Conservation (phyloP, 1,284 basidiomycete species). For the Ganoderma sinense region DNA sequence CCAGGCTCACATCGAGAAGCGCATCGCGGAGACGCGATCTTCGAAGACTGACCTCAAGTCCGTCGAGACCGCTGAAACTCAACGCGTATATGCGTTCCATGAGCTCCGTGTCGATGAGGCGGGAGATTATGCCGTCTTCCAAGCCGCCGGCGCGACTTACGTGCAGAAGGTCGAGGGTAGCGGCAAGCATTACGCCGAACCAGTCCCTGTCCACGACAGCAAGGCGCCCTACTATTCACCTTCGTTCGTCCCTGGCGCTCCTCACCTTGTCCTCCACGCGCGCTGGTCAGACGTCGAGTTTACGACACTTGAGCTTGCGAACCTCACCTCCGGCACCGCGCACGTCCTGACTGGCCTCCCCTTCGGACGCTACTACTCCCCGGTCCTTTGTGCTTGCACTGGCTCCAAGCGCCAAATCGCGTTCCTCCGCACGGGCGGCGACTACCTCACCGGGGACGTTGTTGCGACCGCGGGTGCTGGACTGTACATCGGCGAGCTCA, state of each 20-base stretch:
- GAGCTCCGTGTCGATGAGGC: conserved; percentile 61
- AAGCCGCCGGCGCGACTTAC: conserved; percentile 61
- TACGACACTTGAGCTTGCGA: conserved; percentile 69
- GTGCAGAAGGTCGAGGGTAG: conserved; percentile 50
- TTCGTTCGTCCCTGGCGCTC: conserved; percentile 58
- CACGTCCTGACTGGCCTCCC: conserved; percentile 64
- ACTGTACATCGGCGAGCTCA: conserved; percentile 67
- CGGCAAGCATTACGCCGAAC: conserved; percentile 34
- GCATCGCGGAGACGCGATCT: conserved; percentile 64
- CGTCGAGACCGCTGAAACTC: conserved; percentile 60
- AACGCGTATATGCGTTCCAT: conserved; percentile 66
- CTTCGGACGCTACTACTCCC: conserved; percentile 68
- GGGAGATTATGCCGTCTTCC: conserved; percentile 61
- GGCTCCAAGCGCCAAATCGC: conserved; percentile 58
- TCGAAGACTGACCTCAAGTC: conserved; percentile 55
- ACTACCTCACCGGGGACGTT: conserved; percentile 65
- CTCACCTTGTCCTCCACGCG: conserved; percentile 63
- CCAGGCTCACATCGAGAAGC: conserved; percentile 66
- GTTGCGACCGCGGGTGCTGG: conserved; percentile 69
- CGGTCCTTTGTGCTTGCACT: conserved; percentile 56
- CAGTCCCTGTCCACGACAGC: conserved; percentile 57
- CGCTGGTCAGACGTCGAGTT: conserved; percentile 73
- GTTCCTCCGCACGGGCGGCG: conserved; percentile 68
- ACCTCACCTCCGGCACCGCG: conserved; percentile 52
- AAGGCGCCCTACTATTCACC: conserved; percentile 71